These are phyloP conservation scores for Plasmodium relictum DNA, from an alignment of 169 alveolate genomes.

Conservation along the genomic window DNA sequence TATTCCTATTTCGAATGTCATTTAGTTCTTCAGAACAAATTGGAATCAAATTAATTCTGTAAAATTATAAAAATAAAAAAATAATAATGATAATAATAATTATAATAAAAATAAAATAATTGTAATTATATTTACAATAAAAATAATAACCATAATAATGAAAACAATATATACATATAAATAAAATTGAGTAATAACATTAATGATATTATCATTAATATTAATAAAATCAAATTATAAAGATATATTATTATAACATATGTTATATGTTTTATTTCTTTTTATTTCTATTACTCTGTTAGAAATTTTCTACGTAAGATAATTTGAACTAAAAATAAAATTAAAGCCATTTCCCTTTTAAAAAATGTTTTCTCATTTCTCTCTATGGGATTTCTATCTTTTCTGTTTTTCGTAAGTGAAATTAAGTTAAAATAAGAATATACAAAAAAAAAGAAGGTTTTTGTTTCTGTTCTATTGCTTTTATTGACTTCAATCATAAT, in stretches of 20 bases:
- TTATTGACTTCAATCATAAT: conserved; percentile 29
- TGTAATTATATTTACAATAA: too few relatives aligned
- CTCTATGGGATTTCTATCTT: not conserved
- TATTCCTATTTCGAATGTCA: conserved; percentile 5
- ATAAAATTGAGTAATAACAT: not conserved
- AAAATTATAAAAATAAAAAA: not conserved
- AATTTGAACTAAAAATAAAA: conserved; percentile 19
- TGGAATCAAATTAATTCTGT: conserved; percentile 34
- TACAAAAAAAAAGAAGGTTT: conserved; percentile 23
- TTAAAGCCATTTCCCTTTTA: conserved; percentile 13
- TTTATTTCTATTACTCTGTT: conserved; percentile 27
- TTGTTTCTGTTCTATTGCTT: not conserved
- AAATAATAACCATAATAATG: too few relatives aligned
- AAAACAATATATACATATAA: not conserved
- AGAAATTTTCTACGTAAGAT: conserved; percentile 8
- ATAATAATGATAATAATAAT: too few relatives aligned
- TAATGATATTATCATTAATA: not conserved
- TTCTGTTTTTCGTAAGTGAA: conserved; percentile 1
- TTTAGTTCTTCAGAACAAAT: conserved; percentile 21
- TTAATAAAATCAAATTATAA: not conserved
- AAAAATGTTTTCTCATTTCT: not conserved
- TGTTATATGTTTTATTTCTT: not conserved
- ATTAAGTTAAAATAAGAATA: conserved; percentile 49
- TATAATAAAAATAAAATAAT: too few relatives aligned
- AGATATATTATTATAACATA: not conserved